These are phyloP conservation scores for Emmonsiellopsis sp. DNA, from an alignment of 2,329 filamentous ascomycete genomes.

Conservation along the genomic window DNA sequence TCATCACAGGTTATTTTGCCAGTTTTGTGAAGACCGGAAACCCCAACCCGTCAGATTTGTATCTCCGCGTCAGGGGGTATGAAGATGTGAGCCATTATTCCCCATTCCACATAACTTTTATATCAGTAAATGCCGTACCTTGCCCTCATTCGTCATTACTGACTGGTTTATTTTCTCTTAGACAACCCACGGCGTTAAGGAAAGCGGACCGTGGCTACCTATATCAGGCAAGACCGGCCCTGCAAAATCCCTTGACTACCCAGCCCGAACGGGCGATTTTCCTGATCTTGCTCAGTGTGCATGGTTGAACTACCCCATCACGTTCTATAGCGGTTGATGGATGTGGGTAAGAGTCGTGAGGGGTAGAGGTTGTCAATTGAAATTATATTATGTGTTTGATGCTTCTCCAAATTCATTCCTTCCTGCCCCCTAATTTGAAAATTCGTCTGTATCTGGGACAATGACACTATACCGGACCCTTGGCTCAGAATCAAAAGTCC, in stretches of 20 bases:
- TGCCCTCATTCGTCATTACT: background rate
- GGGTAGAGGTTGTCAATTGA: no score
- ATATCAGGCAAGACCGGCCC: background rate
- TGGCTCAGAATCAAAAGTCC: no score
- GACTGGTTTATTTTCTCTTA: background rate
- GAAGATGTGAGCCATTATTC: background rate
- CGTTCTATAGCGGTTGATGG: slow-evolving; percentile 29
- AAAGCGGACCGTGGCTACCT: background rate
- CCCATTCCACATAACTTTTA: background rate
- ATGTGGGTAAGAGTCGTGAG: no score
- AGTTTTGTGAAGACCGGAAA: background rate
- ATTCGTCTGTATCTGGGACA: no score
- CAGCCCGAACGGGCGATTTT: slow-evolving; percentile 36
- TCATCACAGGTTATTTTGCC: no score
- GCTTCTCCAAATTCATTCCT: no score
- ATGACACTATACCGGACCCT: no score
- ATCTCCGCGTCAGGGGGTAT: background rate
- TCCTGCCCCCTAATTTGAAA: no score
- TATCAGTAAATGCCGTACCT: background rate
- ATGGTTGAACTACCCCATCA: slow-evolving; percentile 36
- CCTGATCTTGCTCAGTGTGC: slow-evolving; percentile 44
- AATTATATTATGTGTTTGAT: no score
- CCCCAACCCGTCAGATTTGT: background rate
- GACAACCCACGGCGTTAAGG: background rate
- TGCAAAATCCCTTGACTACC: slow-evolving; percentile 24